These are phyloP conservation scores for Yamadazyma sp. DNA, from an alignment of 805 yeast species.

Conservation along the genomic window DNA sequence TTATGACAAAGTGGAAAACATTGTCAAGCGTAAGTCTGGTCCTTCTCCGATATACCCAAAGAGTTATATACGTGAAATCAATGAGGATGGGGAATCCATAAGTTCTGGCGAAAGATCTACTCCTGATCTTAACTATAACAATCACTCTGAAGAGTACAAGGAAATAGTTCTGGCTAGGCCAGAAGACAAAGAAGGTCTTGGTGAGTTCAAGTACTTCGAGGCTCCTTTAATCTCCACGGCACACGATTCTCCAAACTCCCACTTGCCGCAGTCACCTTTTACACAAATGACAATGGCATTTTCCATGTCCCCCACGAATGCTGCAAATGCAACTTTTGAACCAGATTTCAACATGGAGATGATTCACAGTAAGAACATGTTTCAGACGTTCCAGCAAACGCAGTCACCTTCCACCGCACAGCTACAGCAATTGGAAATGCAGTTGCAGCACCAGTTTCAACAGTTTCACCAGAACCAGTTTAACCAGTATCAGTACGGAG, in stretches of 20 bases:
- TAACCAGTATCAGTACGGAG: conserved; percentile 15
- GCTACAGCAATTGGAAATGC: conserved; percentile 17
- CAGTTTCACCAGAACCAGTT: conserved; percentile 17
- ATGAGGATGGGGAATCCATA: conserved; percentile 18
- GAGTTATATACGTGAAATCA: conserved; percentile 16
- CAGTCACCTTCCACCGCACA: conserved; percentile 17
- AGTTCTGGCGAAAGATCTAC: conserved; percentile 5
- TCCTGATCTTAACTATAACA: not conserved
- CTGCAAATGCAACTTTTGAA: conserved; percentile 1
- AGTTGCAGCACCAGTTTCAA: conserved; percentile 17
- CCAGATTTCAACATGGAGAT: conserved; percentile 4
- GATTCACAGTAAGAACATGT: conserved; percentile 6
- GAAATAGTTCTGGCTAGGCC: not conserved
- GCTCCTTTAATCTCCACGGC: conserved; percentile 11
- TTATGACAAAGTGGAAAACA: conserved; percentile 20
- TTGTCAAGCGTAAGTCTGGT: conserved; percentile 12
- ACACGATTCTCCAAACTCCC: conserved; percentile 8
- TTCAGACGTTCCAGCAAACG: conserved; percentile 17
- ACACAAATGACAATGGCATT: conserved; percentile 23
- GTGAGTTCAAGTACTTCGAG: conserved; percentile 10
- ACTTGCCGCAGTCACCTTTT: conserved; percentile 17
- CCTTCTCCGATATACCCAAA: conserved; percentile 15
- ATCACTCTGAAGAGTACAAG: not conserved
- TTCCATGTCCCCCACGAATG: conserved; percentile 15
- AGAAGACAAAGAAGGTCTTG: not conserved